Percentiles rank a stretch among this genome's conserved stretches.
Evolutionary conservation across 2,329 filamentous ascomycete species (phyloP).

Genomic region (Alternaria arborescens): DNA sequence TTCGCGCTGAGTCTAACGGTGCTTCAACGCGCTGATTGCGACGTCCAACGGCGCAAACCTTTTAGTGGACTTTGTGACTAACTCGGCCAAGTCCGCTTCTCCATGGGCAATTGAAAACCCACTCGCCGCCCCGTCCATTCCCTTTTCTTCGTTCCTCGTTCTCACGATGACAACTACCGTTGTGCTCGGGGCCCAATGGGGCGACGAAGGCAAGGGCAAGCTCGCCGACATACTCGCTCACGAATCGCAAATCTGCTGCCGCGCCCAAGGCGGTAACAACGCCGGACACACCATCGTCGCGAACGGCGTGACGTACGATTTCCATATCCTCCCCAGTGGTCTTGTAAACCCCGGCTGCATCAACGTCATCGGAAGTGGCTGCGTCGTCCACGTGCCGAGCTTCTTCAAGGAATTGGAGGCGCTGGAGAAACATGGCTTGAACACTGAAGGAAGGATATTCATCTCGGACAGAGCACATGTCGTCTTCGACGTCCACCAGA

Average conservation of each 20-base stretch:
- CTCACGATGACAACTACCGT: constrained; percentile 61
- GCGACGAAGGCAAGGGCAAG: constrained; percentile 68
- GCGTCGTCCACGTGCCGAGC: constrained; percentile 72
- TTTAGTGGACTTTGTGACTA: constrained; percentile 30
- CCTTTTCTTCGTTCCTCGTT: constrained; percentile 17
- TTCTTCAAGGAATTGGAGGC: constrained; percentile 73
- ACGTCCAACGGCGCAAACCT: constrained; percentile 31
- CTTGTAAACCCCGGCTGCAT: constrained; percentile 74
- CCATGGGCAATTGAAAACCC: constrained; percentile 32
- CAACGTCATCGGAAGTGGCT: constrained; percentile 74
- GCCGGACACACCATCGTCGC: constrained; percentile 58
- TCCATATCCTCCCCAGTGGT: constrained; percentile 63
- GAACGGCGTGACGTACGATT: constrained; percentile 57
- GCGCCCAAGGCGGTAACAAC: constrained; percentile 69
- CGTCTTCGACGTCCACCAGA: constrained; percentile 70
- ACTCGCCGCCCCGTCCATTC: constrained; percentile 26
- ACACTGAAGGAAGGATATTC: constrained; percentile 67
- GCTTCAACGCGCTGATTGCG: constrained; percentile 2
- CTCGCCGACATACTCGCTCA: constrained; percentile 66
- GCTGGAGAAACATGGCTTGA: constrained; percentile 68
- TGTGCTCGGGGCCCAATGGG: constrained; percentile 69
- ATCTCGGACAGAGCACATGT: constrained; percentile 71
- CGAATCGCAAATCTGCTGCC: constrained; percentile 64
- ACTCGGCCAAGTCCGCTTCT: constrained; percentile 25
- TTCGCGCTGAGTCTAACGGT: background rate